These are phyloP conservation scores for Besnoitia besnoiti DNA, from an alignment of 169 alveolate genomes.

Conservation along the genomic window DNA sequence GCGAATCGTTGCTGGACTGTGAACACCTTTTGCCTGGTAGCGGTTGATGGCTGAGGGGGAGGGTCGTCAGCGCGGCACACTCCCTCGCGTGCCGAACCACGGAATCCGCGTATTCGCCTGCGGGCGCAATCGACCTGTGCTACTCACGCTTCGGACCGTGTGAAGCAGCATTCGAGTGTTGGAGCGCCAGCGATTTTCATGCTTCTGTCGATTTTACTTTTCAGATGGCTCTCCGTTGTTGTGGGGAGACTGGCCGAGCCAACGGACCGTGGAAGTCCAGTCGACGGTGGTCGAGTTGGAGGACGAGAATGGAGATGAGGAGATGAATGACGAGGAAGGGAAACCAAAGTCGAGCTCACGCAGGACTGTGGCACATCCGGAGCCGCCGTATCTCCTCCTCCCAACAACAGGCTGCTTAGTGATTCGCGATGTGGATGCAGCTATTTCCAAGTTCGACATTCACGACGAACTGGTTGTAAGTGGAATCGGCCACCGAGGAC, in stretches of 20 bases:
- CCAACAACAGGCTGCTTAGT: constrained; percentile 12
- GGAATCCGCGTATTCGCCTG: too few relatives aligned
- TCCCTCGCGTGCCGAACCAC: too few relatives aligned
- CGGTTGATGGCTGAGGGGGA: too few relatives aligned
- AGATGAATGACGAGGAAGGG: not conserved
- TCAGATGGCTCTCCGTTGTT: constrained; percentile 22
- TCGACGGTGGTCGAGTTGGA: not conserved
- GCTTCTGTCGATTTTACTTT: not conserved
- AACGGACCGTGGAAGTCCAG: not conserved
- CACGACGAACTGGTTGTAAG: constrained; percentile 17
- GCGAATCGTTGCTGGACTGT: too few relatives aligned
- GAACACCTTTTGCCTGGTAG: too few relatives aligned
- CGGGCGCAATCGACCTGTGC: too few relatives aligned
- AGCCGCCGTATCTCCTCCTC: not conserved
- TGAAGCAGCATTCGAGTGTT: too few relatives aligned
- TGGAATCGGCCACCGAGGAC: too few relatives aligned
- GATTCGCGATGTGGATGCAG: constrained; percentile 9
- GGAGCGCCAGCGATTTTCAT: too few relatives aligned
- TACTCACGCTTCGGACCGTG: too few relatives aligned
- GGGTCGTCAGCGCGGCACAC: too few relatives aligned
- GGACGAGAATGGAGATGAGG: not conserved
- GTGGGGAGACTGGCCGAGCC: constrained; percentile 17
- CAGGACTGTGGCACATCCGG: not conserved
- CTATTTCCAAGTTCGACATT: constrained; percentile 18
- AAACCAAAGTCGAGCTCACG: not conserved